A percentile compares a stretch with the other conserved stretches of the same genome.
phyloP scores from a whole-genome alignment of 345 rosid species.

The Hibiscus trionum region DNA sequence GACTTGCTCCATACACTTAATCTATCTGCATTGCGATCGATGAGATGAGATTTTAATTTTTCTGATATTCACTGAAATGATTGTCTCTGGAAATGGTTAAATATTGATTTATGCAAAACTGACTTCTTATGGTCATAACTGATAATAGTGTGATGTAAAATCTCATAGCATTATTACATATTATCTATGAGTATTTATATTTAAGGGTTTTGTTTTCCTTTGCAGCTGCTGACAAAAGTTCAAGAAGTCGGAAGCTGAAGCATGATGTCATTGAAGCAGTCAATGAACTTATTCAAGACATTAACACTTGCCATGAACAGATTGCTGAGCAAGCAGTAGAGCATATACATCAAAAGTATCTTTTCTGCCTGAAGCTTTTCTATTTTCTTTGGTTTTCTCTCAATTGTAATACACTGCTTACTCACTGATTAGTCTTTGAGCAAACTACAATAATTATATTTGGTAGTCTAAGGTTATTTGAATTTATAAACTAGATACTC shows the following conservation, averaged over 20 bases:
- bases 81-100: not conserved
- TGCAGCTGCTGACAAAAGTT: conserved; percentile 91
- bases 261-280: conserved; percentile 97
- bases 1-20: not conserved
- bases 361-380: conserved; percentile 9
- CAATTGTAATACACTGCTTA: not conserved
- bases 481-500: not conserved
- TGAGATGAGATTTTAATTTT: not conserved
- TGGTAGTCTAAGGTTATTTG: not conserved
- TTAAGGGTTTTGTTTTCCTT: conserved; percentile 19
- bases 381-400: not conserved
- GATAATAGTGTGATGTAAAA: not conserved
- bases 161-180: not conserved
- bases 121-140: not conserved
- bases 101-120: not conserved
- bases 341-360: conserved; percentile 98
- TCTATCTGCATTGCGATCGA: not conserved
- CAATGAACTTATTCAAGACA: conserved; percentile 87
- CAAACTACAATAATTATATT: not conserved
- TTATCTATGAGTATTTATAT: conserved; percentile 3
- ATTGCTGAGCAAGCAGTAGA: conserved; percentile 99
- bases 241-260: conserved; percentile 79
- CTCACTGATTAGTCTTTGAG: not conserved
- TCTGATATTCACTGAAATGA: not conserved
- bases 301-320: conserved; percentile 87